Percentiles rank a stretch among this genome's conserved stretches.
Evolutionary conservation across 2,329 filamentous ascomycete genomes (phyloP).

Genomic region (Grosmannia huntii): DNA sequence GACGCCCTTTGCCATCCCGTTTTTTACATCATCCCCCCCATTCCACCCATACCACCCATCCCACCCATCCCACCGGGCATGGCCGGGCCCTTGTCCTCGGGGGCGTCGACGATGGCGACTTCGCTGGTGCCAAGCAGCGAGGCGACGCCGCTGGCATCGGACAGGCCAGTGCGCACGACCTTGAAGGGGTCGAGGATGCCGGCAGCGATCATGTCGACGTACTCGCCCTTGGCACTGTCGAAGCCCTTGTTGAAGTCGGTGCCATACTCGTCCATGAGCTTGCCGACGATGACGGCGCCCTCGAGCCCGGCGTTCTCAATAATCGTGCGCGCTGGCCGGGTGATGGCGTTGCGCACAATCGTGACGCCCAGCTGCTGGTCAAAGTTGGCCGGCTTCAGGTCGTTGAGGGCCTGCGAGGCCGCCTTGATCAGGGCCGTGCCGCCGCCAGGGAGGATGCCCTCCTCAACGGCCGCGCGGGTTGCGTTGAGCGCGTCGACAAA

Average conservation of each 20-base stretch:
- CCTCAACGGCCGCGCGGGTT: conserved; percentile 94
- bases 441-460: conserved; percentile 97
- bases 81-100: conserved; percentile 73
- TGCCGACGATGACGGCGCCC: conserved; percentile 92
- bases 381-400: conserved; percentile 86
- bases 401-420: conserved; percentile 70
- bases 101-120: conserved; percentile 91
- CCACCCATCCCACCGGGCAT: conserved; percentile 51
- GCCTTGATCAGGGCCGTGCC: conserved; percentile 98
- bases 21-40: conserved; percentile 52
- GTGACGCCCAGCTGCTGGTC: conserved; percentile 97
- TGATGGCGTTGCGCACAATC: conserved; percentile 98
- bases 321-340: conserved; percentile 83
- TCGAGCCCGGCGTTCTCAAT: conserved; percentile 96
- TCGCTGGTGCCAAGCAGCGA: conserved; percentile 96
- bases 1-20: too few relatives aligned
- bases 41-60: conserved; percentile 38
- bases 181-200: conserved; percentile 99
- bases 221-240: conserved; percentile 93
- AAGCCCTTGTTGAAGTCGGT: conserved; percentile 96
- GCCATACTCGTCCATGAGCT: conserved; percentile 89
- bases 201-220: conserved; percentile 93
- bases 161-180: conserved; percentile 92
- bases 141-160: conserved; percentile 90
- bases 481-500: conserved; percentile 98